phyloP scores from a whole-genome alignment of 257 asterid species.

The Nyctanthes arbortristis region DNA sequence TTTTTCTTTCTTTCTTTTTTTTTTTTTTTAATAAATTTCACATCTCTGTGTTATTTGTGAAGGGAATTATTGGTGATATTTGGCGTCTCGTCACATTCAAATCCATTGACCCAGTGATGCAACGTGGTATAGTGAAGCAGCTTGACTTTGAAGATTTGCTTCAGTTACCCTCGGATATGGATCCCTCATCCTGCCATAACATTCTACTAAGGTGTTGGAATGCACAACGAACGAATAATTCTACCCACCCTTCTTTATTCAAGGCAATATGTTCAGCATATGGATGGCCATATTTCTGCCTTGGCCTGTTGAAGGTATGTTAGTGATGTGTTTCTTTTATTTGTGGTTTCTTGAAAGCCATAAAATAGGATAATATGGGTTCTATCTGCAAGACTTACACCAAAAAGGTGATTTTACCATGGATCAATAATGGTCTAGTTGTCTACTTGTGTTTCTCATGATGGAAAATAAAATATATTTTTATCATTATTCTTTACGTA shows the following conservation, averaged over 20 bases:
- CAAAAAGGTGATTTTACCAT: neutral
- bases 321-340: constrained; percentile 2
- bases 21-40: too few relatives aligned
- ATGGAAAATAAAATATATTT: neutral
- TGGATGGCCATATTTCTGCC: constrained; percentile 85
- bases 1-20: too few relatives aligned
- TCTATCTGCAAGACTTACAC: neutral
- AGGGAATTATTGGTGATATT: constrained; percentile 46
- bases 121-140: constrained; percentile 72
- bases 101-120: constrained; percentile 63
- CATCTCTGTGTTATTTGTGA: constrained; percentile 21
- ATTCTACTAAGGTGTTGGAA: constrained; percentile 65
- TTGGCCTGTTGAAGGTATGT: constrained; percentile 79
- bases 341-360: neutral
- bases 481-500: neutral
- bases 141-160: constrained; percentile 86
- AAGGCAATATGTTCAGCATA: constrained; percentile 67
- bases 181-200: constrained; percentile 72
- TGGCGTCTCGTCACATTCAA: constrained; percentile 71
- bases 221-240: constrained; percentile 45
- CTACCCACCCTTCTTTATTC: constrained; percentile 57
- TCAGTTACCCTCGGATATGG: constrained; percentile 78
- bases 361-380: neutral
- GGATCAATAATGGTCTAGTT: too few relatives aligned
- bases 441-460: too few relatives aligned